Base-by-base conservation (phyloP, 2,329 filamentous ascomycete genomes). In the Talaromyces marneffei region DNA sequence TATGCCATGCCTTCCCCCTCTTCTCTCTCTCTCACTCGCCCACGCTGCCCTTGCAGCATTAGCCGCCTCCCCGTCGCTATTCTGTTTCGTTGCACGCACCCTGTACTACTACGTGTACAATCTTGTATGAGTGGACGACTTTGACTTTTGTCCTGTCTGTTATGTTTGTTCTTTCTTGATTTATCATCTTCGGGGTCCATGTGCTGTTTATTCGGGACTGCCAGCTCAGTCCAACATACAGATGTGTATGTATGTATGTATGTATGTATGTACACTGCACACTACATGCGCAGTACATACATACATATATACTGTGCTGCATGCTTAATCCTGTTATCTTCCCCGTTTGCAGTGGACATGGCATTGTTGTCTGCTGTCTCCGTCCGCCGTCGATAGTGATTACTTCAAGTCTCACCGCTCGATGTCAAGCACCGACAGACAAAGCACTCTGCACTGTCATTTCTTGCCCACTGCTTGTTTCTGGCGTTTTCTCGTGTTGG, bases 21-120 rank as follows among this genome's bases (percentile, higher is more conserved):
- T 29, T 14, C 7, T 4, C 10, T 42, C 29, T 58, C 20, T 59
- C 57, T 25, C n/a, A 29, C 57, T 52, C 57, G 57, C 44, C 52
- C 46, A 57, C 20, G 44, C 57, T 52, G 57, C 57, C 57, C 57
- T 59, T 59, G 57, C 57, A 59, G 57, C 57, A 59, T 59, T 53
- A 59, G 46, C 57, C 48, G 57, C 25, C 33, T 40, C 40, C 31
- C 16, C 44, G 23, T 53, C 25, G 23, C 23, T 39, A 40, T 31
- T 58, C 57, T 59, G 7, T 53, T 44, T 59, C 27, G 40, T 31
- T 42, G 48, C 46, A 23, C 48, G 48, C 37, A 52, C 23, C 20
- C n/a, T 59, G 57, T 59, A 53, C 46, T 59, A 59, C 48, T 59
- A 59, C 57, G 57, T 59, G 57, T 59, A 53, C 57, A 59, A 52